A percentile compares a stretch with the other conserved stretches of the same genome.
These are phyloP conservation scores for Kurtzmaniella fragi DNA, from an alignment of 805 yeast genomes.

Conservation along the genomic window DNA sequence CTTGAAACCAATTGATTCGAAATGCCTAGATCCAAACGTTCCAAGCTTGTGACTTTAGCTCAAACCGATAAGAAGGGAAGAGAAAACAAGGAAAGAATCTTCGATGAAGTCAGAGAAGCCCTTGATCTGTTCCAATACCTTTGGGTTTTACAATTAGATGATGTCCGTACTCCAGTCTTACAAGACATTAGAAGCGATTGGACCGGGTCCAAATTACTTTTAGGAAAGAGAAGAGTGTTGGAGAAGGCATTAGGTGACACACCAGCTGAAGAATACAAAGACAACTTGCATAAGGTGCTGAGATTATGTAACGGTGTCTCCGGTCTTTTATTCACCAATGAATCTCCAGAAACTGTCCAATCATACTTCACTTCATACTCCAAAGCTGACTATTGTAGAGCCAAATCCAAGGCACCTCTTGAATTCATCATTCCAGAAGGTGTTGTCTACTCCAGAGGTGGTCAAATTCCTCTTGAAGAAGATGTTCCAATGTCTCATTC, in stretches of 20 bases:
- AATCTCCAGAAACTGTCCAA: constrained; percentile 79
- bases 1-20: constrained; percentile 7
- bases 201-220: constrained; percentile 81
- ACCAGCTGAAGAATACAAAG: constrained; percentile 85
- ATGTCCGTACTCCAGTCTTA: constrained; percentile 92
- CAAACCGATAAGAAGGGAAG: constrained; percentile 95
- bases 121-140: constrained; percentile 72
- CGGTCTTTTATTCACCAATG: constrained; percentile 87
- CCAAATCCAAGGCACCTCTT: constrained; percentile 80
- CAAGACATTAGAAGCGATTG: constrained; percentile 92
- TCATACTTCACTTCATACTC: constrained; percentile 79
- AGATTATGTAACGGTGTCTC: constrained; percentile 68
- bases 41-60: constrained; percentile 91
- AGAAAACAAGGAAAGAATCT: constrained; percentile 85
- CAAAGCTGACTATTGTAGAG: constrained; percentile 82
- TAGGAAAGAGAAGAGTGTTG: constrained; percentile 91
- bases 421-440: constrained; percentile 87
- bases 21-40: constrained; percentile 97
- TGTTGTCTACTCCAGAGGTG: constrained; percentile 90
- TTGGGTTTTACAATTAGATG: constrained; percentile 84
- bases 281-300: constrained; percentile 68
- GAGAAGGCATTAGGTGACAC: constrained; percentile 89
- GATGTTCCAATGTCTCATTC: constrained; percentile 97
- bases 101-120: constrained; percentile 81
- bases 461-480: constrained; percentile 82